These are phyloP conservation scores for Candida anglica DNA, from an alignment of 805 yeast genomes.

Conservation along the genomic window DNA sequence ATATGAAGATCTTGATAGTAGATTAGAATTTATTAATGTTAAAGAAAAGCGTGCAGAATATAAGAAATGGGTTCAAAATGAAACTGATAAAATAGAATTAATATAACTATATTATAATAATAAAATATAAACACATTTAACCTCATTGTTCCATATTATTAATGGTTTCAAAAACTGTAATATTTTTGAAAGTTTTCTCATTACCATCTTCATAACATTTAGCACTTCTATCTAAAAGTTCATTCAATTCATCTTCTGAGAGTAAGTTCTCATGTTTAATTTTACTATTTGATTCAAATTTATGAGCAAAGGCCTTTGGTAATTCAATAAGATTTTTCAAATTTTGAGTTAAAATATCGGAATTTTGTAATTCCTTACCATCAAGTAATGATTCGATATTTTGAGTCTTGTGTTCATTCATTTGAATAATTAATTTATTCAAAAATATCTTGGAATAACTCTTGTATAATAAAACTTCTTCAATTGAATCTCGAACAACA, in stretches of 20 bases:
- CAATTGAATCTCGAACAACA: slow-evolving; percentile 74
- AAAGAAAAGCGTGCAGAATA: slow-evolving; percentile 41
- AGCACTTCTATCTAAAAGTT: slow-evolving; percentile 34
- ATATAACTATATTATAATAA: not conserved
- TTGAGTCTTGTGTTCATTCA: slow-evolving; percentile 35
- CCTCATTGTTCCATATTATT: slow-evolving; percentile 27
- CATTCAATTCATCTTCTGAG: slow-evolving; percentile 37
- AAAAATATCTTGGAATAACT: slow-evolving; percentile 78
- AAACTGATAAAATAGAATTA: not conserved
- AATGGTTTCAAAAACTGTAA: slow-evolving; percentile 33
- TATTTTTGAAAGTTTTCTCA: slow-evolving; percentile 17
- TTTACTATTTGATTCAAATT: slow-evolving; percentile 6
- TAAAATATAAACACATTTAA: not conserved
- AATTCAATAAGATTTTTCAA: slow-evolving; percentile 8
- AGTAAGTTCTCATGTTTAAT: slow-evolving; percentile 9
- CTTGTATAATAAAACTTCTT: slow-evolving; percentile 72
- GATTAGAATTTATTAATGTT: slow-evolving; percentile 52
- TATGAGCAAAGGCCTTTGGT: slow-evolving; percentile 3
- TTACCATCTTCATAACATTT: slow-evolving; percentile 18
- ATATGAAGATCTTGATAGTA: slow-evolving; percentile 44
- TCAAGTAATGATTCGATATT: slow-evolving; percentile 18
- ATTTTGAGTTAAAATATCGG: slow-evolving; percentile 8
- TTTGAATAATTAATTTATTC: slow-evolving; percentile 60
- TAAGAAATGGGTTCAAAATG: slow-evolving; percentile 25
- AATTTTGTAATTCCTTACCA: slow-evolving; percentile 10